A percentile compares a stretch with the other conserved stretches of the same genome.
Conservation (phyloP, 208 protist genomes). For the Trypanosoma scelopori region DNA sequence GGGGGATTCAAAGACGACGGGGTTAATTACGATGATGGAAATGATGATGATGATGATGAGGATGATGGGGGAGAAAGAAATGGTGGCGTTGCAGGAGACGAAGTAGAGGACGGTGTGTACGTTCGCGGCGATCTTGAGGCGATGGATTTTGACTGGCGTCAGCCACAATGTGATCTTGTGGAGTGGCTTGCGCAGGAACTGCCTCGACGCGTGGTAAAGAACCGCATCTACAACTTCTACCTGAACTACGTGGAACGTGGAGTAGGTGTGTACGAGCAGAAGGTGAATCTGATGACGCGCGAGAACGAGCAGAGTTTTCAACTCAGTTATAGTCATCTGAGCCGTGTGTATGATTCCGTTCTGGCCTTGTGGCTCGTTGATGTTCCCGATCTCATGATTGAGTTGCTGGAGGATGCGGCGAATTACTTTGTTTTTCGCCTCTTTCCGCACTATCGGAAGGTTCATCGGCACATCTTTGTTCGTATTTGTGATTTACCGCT, state of each 20-base stretch:
- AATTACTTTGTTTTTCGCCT: conserved; percentile 88
- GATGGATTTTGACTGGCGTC: conserved; percentile 86
- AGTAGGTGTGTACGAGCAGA: conserved; percentile 80
- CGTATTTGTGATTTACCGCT: conserved; percentile 97
- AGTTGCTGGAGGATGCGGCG: conserved; percentile 97
- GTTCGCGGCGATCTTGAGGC: conserved; percentile 74
- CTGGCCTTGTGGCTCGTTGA: conserved; percentile 97
- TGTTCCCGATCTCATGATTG: conserved; percentile 95
- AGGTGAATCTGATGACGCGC: conserved; percentile 85
- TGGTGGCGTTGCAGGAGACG: neutral
- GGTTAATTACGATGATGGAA: conserved; percentile 6
- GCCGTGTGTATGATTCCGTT: conserved; percentile 79
- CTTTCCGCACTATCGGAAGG: conserved; percentile 94
- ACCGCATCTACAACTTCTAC: conserved; percentile 92
- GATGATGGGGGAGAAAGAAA: conserved; percentile 29
- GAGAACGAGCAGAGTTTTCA: conserved; percentile 93
- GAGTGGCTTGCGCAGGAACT: conserved; percentile 92
- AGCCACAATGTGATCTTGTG: conserved; percentile 80
- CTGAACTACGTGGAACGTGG: conserved; percentile 86
- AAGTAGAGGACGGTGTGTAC: conserved; percentile 47
- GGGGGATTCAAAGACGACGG: too few species aligned
- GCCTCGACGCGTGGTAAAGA: conserved; percentile 83
- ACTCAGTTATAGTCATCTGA: conserved; percentile 95
- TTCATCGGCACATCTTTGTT: conserved; percentile 94
- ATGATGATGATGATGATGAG: conserved; percentile 23